Evolutionary conservation across 139 green algal genomes (phyloP).

Genomic region (Chlamydomonas sp.): DNA sequence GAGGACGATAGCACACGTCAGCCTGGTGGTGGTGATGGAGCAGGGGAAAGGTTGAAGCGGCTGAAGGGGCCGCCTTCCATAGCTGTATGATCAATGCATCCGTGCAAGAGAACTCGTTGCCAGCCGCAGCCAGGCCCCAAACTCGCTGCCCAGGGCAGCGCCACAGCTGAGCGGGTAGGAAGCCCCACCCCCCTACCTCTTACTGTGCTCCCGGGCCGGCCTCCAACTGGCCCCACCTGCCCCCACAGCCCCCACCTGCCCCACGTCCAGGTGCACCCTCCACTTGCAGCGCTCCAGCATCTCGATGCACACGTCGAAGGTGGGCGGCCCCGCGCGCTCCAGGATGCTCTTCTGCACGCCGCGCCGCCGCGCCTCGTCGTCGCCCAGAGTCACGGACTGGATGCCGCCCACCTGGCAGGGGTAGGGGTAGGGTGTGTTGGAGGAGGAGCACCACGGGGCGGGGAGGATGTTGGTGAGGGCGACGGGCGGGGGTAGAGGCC

Average conservation of each 20-base stretch:
- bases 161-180: too few relatives aligned
- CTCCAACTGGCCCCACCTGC: neutral
- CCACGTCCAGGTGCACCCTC: conserved; percentile 72
- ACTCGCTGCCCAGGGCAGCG: too few relatives aligned
- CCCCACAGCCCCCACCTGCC: conserved; percentile 36
- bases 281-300: conserved; percentile 87
- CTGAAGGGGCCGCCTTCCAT: too few relatives aligned
- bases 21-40: too few relatives aligned
- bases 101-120: too few relatives aligned
- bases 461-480: neutral
- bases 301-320: conserved; percentile 97
- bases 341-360: conserved; percentile 97
- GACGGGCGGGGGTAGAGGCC: too few relatives aligned
- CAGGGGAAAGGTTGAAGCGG: too few relatives aligned
- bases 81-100: too few relatives aligned
- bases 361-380: conserved; percentile 88
- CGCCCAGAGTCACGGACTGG: conserved; percentile 76
- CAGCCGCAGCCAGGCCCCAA: too few relatives aligned
- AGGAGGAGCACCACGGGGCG: neutral
- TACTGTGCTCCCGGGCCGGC: too few relatives aligned
- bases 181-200: too few relatives aligned
- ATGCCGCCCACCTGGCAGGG: conserved; percentile 40
- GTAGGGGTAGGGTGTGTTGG: neutral
- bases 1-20: too few relatives aligned
- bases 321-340: conserved; percentile 90